Base-by-base conservation (phyloP, 164 flowering plant species). In the Stephania japonica region DNA sequence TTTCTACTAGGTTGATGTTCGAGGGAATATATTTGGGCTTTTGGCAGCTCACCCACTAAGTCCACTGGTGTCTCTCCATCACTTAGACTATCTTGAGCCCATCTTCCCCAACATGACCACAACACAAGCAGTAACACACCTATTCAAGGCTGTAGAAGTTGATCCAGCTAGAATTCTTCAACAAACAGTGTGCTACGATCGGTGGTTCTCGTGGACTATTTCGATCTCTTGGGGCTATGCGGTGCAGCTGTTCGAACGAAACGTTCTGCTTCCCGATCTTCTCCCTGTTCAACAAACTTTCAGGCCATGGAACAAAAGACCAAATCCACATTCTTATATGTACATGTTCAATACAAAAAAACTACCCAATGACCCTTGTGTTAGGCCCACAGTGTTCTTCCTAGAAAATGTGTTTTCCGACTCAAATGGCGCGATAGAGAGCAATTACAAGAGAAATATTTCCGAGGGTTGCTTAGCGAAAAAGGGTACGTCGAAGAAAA, bases 171-270 rank as follows among this genome's bases (percentile, higher is more conserved):
- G 94, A 80, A 79, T 87, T 65, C 76, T 91, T 73, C 96, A 93
- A 81, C 93, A 89, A 80, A 84, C 87, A 13, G 87, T 91, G 26
- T 93, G 98, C 81, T 90, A 90, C 73, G 91, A 90, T 66, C 42
- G 82, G 75, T 67, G 67, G 77, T 75, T 50, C 21, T 81, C 81
- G 14, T 59, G 81, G 76, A 85, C 97, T 0, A 42, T 90, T 73
- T 91, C 93, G 5, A 80, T 90, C 73, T 80, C 96, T 0, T 90
- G 96, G 98, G 98, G 98, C 64, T 88, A 85, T 76, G 84, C 91
- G 6, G 75, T 89, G 73, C 91, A 88, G 79, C 85, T 91, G 12
- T 88, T 73, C 77, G 85, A 87, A 78, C 88, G 87, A 70, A 87
- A 85, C 73, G 68, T 70, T 41, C 86, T 82, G 50, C 85, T 90